Conservation (phyloP, 2,329 filamentous ascomycete species). For the Bisporella sp. region DNA sequence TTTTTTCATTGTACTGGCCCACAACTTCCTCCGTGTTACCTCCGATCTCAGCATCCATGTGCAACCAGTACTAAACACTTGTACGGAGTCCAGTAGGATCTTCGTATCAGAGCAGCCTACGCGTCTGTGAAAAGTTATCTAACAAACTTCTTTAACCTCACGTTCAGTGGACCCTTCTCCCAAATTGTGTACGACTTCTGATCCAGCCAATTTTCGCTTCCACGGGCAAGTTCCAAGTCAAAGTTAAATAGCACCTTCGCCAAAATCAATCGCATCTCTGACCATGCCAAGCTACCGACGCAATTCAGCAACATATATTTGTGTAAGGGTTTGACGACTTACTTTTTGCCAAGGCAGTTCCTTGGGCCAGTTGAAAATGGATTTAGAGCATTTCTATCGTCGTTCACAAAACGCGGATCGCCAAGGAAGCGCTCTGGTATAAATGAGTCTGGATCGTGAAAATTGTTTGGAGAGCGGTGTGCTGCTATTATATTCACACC, state of each 20-base stretch:
- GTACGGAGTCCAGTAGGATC: neutral
- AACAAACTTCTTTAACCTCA: constrained; percentile 6
- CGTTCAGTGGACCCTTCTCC: constrained; percentile 13
- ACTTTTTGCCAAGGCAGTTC: constrained; percentile 13
- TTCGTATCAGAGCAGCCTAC: neutral
- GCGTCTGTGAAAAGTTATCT: neutral
- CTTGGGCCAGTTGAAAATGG: constrained; percentile 14
- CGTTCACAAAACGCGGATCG: constrained; percentile 35
- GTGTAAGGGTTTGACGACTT: neutral
- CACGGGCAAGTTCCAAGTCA: constrained; percentile 10
- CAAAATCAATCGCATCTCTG: constrained; percentile 16
- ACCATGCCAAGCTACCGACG: constrained; percentile 10
- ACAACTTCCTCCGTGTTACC: too few species aligned
- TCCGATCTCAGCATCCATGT: too few species aligned
- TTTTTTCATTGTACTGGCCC: too few species aligned
- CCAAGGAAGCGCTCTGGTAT: constrained; percentile 38
- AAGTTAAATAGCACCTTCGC: constrained; percentile 15
- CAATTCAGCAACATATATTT: neutral
- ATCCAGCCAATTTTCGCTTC: constrained; percentile 8
- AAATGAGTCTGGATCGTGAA: constrained; percentile 37
- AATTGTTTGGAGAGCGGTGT: constrained; percentile 18
- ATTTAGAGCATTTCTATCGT: constrained; percentile 20
- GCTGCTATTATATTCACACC: neutral
- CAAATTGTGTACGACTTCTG: constrained; percentile 13
- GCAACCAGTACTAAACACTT: neutral